Conservation (phyloP, 148 eudicot species). For the Rheum nobile region DNA sequence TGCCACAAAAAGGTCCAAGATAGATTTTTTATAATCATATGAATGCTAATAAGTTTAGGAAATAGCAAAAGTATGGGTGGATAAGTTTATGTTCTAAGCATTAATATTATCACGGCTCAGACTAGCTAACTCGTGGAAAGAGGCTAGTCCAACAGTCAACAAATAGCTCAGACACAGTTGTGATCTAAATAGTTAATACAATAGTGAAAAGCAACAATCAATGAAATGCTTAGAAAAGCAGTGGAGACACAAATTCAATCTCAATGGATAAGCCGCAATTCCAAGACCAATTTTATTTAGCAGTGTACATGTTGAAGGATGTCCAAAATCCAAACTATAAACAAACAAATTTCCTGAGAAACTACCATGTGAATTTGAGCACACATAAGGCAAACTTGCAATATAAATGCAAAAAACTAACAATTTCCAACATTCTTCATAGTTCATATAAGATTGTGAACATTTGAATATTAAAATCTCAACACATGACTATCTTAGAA, state of each 20-base stretch:
- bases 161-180: no score
- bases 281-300: background rate
- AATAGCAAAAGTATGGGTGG: no score
- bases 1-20: background rate
- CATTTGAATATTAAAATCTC: background rate
- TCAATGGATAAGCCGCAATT: background rate
- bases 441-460: background rate
- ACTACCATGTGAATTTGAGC: background rate
- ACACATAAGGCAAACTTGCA: background rate
- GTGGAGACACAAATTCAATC: background rate
- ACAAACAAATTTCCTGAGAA: background rate
- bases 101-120: no score
- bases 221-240: background rate
- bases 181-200: background rate
- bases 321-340: background rate
- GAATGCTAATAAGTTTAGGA: no score
- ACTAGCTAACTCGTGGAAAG: no score
- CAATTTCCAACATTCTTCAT: slow-evolving; percentile 14
- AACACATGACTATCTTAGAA: background rate
- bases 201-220: background rate
- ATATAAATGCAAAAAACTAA: no score
- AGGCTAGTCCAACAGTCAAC: no score
- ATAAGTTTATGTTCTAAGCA: no score
- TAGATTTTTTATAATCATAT: background rate
- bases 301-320: background rate